phyloP scores from a whole-genome alignment of 352 stramenopile species.

The Pythium brassicae region DNA sequence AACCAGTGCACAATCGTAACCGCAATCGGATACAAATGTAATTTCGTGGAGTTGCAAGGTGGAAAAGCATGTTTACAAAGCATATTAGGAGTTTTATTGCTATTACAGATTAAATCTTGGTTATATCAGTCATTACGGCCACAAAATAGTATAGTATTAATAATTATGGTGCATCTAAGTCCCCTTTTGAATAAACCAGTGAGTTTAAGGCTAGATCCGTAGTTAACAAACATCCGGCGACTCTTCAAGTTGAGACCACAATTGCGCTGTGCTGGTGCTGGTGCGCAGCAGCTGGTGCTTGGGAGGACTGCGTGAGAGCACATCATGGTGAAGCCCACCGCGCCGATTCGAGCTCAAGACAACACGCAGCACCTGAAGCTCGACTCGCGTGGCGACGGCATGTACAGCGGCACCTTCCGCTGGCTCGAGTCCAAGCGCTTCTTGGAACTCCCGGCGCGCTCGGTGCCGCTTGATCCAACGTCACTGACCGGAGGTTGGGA shows the following conservation, averaged over 20 bases:
- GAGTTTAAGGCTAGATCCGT: neutral
- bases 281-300: too few relatives aligned
- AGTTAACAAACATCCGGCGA: too few relatives aligned
- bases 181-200: too few relatives aligned
- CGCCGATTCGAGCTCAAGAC: neutral
- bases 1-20: too few relatives aligned
- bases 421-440: conserved; percentile 69
- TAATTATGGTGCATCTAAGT: too few relatives aligned
- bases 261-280: too few relatives aligned
- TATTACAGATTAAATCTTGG: too few relatives aligned
- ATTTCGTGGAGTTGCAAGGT: neutral
- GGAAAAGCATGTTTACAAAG: too few relatives aligned
- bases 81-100: too few relatives aligned
- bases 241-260: neutral
- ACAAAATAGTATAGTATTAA: too few relatives aligned
- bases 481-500: conserved; percentile 32
- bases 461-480: neutral
- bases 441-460: conserved; percentile 25
- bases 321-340: neutral
- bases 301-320: neutral
- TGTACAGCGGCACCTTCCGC: conserved; percentile 80
- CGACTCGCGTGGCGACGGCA: conserved; percentile 60
- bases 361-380: conserved; percentile 35
- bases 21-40: neutral
- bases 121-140: too few relatives aligned